phyloP scores from a whole-genome alignment of 1,139 yeast species.

The Saccharomyces uvarum region DNA sequence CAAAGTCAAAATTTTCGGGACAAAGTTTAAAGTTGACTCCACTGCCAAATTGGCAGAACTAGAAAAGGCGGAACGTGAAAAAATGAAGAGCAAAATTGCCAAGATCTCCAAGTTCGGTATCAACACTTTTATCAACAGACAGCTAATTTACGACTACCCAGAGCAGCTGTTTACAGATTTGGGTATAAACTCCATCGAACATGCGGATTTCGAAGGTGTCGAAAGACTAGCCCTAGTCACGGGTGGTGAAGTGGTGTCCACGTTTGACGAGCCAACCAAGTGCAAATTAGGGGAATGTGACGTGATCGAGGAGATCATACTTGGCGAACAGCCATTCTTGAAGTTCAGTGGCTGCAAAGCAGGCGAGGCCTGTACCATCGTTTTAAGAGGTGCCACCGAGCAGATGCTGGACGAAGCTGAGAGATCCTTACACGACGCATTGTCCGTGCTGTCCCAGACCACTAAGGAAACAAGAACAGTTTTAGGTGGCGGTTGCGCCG shows the following conservation, averaged over 20 bases:
- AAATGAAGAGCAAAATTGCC: constrained; percentile 85
- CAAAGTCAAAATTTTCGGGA: constrained; percentile 94
- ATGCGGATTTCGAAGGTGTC: constrained; percentile 97
- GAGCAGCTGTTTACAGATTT: constrained; percentile 89
- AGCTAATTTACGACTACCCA: constrained; percentile 94
- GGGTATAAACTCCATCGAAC: constrained; percentile 86
- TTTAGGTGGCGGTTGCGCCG: constrained; percentile 96
- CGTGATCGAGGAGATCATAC: constrained; percentile 77
- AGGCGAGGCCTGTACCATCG: constrained; percentile 95
- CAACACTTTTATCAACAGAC: constrained; percentile 89
- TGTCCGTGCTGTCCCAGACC: constrained; percentile 91
- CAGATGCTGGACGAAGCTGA: constrained; percentile 96
- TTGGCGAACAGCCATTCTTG: constrained; percentile 80
- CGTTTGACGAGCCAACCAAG: constrained; percentile 85
- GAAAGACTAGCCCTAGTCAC: constrained; percentile 94
- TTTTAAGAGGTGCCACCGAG: constrained; percentile 93
- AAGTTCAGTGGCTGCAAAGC: constrained; percentile 92
- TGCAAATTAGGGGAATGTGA: constrained; percentile 88
- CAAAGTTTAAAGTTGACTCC: constrained; percentile 93
- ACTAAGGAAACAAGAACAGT: constrained; percentile 92
- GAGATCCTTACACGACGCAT: constrained; percentile 93
- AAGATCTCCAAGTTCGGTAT: constrained; percentile 77
- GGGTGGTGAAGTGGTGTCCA: constrained; percentile 96
- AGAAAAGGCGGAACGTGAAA: constrained; percentile 89
- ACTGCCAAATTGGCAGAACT: constrained; percentile 91